Evolutionary conservation across 176 grass and related monocot genomes (phyloP).

Genomic region (Raddia guianensis): DNA sequence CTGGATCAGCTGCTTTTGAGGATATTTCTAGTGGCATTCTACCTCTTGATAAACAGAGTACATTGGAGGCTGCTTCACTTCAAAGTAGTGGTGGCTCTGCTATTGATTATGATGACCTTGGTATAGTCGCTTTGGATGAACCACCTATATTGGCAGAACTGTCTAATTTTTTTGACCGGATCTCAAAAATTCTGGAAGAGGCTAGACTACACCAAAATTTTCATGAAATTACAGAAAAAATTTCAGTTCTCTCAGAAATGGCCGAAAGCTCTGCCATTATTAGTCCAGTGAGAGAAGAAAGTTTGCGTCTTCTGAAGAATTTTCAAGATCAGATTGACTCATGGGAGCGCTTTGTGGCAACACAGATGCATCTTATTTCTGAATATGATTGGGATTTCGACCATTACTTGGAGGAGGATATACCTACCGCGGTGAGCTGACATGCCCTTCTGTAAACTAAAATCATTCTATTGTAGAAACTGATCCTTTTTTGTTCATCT

Average conservation of each 20-base stretch:
- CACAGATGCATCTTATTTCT: conserved; percentile 64
- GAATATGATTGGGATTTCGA: conserved; percentile 86
- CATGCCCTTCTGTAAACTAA: conserved; percentile 9
- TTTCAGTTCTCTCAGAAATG: conserved; percentile 70
- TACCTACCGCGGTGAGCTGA: conserved; percentile 65
- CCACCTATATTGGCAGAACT: conserved; percentile 61
- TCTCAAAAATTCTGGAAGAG: conserved; percentile 76
- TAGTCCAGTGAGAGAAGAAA: conserved; percentile 67
- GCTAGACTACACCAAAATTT: conserved; percentile 51
- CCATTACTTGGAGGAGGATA: conserved; percentile 88
- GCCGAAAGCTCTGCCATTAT: conserved; percentile 63
- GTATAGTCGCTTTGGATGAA: conserved; percentile 61
- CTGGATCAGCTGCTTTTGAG: background rate
- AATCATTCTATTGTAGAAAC: background rate
- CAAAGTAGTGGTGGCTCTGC: conserved; percentile 31
- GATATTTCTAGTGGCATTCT: conserved; percentile 18
- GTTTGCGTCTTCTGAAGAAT: conserved; percentile 63
- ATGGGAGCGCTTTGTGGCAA: conserved; percentile 55
- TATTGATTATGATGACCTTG: conserved; percentile 43
- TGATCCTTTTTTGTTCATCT: background rate
- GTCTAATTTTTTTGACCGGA: conserved; percentile 68
- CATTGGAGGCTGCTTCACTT: conserved; percentile 19
- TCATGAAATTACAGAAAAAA: conserved; percentile 66
- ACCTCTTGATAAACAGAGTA: conserved; percentile 20
- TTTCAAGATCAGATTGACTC: conserved; percentile 69